These are phyloP conservation scores for Aspergillus clavatus DNA, from an alignment of 2,329 filamentous ascomycete genomes.

Conservation along the genomic window DNA sequence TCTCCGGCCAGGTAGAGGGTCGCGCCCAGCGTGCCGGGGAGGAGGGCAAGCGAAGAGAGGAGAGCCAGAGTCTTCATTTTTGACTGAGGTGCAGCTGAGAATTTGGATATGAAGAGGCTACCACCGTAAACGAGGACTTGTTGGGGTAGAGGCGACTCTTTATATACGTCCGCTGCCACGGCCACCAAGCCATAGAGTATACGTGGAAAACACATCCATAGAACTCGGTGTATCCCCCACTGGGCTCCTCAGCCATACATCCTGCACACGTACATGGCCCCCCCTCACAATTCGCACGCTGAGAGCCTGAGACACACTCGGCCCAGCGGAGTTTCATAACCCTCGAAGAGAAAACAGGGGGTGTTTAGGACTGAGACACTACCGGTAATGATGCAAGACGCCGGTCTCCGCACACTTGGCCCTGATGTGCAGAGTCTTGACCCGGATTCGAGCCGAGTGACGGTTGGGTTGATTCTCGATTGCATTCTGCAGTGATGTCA, in stretches of 20 bases:
- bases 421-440: background rate
- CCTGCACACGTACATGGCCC: background rate
- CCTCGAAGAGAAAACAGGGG: background rate
- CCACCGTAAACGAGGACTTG: no score
- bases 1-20: slow-evolving; percentile 33
- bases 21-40: slow-evolving; percentile 20
- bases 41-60: slow-evolving; percentile 15
- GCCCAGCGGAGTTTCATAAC: background rate
- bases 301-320: background rate
- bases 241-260: background rate
- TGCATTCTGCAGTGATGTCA: background rate
- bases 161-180: background rate
- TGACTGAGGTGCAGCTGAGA: background rate
- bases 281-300: no score
- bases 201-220: background rate
- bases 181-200: background rate
- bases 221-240: background rate
- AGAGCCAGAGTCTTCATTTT: slow-evolving; percentile 19
- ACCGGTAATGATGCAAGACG: no score
- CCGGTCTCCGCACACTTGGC: background rate
- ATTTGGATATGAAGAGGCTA: no score
- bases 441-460: background rate
- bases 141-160: no score
- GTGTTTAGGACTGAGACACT: no score
- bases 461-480: background rate